These are phyloP conservation scores for Alternaria rosae DNA, from an alignment of 2,329 filamentous ascomycete genomes.

Conservation along the genomic window DNA sequence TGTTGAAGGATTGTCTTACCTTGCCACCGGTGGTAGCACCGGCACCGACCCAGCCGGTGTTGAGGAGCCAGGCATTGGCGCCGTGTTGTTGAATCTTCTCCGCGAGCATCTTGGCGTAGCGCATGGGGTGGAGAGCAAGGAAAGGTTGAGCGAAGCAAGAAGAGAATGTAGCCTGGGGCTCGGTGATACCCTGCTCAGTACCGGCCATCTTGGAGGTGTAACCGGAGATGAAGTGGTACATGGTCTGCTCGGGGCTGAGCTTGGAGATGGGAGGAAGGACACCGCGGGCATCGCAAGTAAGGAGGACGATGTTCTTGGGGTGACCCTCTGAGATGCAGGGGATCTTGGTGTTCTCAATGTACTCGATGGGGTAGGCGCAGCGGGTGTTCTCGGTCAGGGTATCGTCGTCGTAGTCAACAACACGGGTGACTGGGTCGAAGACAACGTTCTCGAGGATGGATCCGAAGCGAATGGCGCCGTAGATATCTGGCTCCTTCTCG, in stretches of 20 bases:
- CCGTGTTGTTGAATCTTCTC: slow-evolving; percentile 97
- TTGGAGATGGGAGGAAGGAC: slow-evolving; percentile 98
- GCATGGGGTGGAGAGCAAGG: slow-evolving; percentile 98
- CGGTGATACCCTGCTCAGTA: slow-evolving; percentile 94
- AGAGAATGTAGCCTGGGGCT: slow-evolving; percentile 98
- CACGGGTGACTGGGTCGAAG: slow-evolving; percentile 87
- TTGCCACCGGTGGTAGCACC: slow-evolving; percentile 82
- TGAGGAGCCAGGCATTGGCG: slow-evolving; percentile 96
- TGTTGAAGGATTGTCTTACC: background rate
- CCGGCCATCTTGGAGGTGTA: slow-evolving; percentile 99
- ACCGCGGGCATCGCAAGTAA: slow-evolving; percentile 97
- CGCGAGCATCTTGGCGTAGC: slow-evolving; percentile 97
- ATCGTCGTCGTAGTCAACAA: slow-evolving; percentile 93
- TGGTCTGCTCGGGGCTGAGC: slow-evolving; percentile 91
- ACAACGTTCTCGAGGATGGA: slow-evolving; percentile 99
- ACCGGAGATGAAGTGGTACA: slow-evolving; percentile 99
- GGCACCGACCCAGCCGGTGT: slow-evolving; percentile 97
- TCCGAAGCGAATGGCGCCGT: slow-evolving; percentile 92
- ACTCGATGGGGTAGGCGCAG: slow-evolving; percentile 98
- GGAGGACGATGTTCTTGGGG: slow-evolving; percentile 96
- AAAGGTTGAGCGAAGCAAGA: slow-evolving; percentile 99
- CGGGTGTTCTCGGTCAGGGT: slow-evolving; percentile 98
- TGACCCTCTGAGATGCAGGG: slow-evolving; percentile 87
- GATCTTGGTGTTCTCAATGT: slow-evolving; percentile 98
- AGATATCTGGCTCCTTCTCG: slow-evolving; percentile 99